Evolutionary conservation across 768 basidiomycete species (phyloP), one percentile per base, ranked within the genome.

Genomic region (Podaxis pistillaris): DNA sequence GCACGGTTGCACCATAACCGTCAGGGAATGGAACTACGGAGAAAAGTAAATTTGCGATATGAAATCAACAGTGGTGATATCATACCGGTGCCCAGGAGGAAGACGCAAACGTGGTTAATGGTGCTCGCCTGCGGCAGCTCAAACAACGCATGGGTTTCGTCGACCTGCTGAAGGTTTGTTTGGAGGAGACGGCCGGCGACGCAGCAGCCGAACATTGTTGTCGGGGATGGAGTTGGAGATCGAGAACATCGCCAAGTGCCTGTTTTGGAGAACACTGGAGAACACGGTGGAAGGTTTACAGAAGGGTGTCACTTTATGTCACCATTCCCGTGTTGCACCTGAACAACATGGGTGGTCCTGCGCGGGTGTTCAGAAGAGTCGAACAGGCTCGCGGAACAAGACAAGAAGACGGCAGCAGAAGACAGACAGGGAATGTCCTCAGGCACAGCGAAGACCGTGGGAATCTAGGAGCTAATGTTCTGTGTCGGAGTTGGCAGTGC

Each of bases 41-140:
- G 56, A 15, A 53, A 8, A 15, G 2, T 46, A 37, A n/a, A 44
- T 63, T 49, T 56, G n/a, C 19, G 37, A 58, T 59, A 53, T 53
- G 60, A 40, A 49, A 37, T 44, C 57, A 57, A 22, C 40, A 15
- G 33, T 15, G 36, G 17, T 38, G 44, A 41, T 52, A 28, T 73
- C 84, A 56, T 65, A 91, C 92, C 81, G 51, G 89, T 88, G 49
- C 93, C 93, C 4, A 92, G 73, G 13, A 96, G 74, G 73, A 94
- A 95, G 1, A 96, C 90, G 53, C 90, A 91, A 49, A 95, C 74
- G 69, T 96, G 93, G 69, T 95, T 94, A 65, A 95, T 89, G 13
- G 83, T 79, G 63, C 83, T 83, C 0, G 91, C 91, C 26, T 81
- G 78, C 0, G 84, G 81, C 7, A 96, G 81, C 71, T 91, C 86